phyloP scores from a whole-genome alignment of 2,329 filamentous ascomycete species.

The Onygenales sp. region DNA sequence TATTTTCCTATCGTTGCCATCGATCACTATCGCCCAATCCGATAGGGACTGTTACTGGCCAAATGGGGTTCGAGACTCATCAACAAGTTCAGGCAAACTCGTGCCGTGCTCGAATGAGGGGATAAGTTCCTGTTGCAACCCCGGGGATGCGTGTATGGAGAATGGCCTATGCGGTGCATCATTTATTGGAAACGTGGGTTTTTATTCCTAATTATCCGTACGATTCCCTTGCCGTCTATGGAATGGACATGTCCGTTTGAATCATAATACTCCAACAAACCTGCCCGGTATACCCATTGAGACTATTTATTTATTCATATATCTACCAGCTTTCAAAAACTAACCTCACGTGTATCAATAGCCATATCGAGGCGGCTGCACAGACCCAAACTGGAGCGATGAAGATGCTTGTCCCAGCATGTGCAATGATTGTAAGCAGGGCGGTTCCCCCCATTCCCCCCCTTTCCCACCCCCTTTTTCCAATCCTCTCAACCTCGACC shows the following conservation, averaged over 20 bases:
- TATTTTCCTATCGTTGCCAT: not conserved
- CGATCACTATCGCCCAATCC: not conserved
- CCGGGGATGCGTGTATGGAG: not conserved
- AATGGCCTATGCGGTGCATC: not conserved
- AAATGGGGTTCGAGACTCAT: not conserved
- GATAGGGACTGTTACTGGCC: not conserved
- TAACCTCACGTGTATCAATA: not conserved
- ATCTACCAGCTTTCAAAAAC: not conserved
- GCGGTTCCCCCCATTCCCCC: too few relatives aligned
- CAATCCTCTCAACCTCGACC: not conserved
- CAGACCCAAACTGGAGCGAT: not conserved
- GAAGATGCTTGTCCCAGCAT: not conserved
- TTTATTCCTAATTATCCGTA: too few relatives aligned
- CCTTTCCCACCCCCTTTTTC: too few relatives aligned
- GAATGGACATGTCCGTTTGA: not conserved
- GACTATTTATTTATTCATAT: not conserved
- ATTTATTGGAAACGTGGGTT: not conserved
- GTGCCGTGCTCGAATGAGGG: not conserved
- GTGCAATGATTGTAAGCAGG: not conserved
- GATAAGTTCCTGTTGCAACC: not conserved
- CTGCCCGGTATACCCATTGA: not conserved
- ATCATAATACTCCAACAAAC: not conserved
- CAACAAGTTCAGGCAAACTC: not conserved
- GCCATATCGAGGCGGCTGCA: not conserved
- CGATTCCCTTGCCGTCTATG: too few relatives aligned